These are phyloP conservation scores for Lojkania enalia DNA, from an alignment of 2,329 filamentous ascomycete genomes.

Conservation along the genomic window DNA sequence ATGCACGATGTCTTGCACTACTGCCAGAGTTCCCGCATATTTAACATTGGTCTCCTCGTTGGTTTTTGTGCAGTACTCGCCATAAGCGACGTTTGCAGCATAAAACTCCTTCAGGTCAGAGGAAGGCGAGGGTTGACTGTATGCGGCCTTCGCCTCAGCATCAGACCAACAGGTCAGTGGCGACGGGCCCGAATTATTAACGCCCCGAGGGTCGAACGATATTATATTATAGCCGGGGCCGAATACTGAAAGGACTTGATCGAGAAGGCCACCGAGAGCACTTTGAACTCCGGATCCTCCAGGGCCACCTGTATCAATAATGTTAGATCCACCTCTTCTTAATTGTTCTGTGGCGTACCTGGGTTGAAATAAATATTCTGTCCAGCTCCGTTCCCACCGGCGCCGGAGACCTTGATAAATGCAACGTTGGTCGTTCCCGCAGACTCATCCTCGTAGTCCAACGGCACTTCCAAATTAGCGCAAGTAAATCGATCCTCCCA, in stretches of 20 bases:
- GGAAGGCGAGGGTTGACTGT: neutral
- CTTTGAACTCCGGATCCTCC: conserved; percentile 36
- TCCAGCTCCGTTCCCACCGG: conserved; percentile 8
- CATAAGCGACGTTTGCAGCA: conserved; percentile 7
- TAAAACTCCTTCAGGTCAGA: conserved; percentile 1
- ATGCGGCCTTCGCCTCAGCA: conserved; percentile 6
- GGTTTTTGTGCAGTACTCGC: conserved; percentile 8
- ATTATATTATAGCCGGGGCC: conserved; percentile 28
- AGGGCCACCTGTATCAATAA: conserved; percentile 20
- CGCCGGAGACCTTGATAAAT: conserved; percentile 16
- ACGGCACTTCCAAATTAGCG: conserved; percentile 21
- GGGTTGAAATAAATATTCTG: conserved; percentile 25
- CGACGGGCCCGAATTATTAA: conserved; percentile 19
- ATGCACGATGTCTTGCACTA: conserved; percentile 35
- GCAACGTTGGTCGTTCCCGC: conserved; percentile 18
- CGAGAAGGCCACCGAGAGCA: conserved; percentile 18
- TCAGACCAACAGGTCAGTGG: conserved; percentile 24
- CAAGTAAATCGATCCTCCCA: conserved; percentile 15
- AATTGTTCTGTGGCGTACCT: conserved; percentile 6
- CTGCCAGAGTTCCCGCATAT: conserved; percentile 26
- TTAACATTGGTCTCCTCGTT: conserved; percentile 17
- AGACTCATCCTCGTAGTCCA: conserved; percentile 19
- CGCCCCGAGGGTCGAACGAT: conserved; percentile 34
- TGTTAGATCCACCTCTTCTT: neutral
- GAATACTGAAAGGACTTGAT: conserved; percentile 5